These are phyloP conservation scores for Aspergillus pseudonomiae DNA, from an alignment of 2,329 filamentous ascomycete genomes.

Conservation along the genomic window DNA sequence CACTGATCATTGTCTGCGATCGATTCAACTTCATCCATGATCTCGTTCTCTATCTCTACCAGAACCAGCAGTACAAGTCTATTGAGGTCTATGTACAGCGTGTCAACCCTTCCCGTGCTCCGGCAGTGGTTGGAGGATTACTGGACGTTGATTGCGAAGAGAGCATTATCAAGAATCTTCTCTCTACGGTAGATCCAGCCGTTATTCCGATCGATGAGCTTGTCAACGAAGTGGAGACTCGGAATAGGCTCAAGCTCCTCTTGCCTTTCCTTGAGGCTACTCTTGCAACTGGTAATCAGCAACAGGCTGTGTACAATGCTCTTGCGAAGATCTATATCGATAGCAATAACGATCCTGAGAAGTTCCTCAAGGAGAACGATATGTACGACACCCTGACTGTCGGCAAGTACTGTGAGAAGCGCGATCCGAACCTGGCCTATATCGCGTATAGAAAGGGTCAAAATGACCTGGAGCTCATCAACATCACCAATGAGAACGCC, in stretches of 20 bases:
- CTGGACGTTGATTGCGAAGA: constrained; percentile 98
- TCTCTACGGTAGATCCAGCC: constrained; percentile 79
- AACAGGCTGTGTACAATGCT: constrained; percentile 95
- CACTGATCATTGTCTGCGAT: constrained; percentile 97
- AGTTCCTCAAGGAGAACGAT: constrained; percentile 96
- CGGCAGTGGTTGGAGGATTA: constrained; percentile 88
- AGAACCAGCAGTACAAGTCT: constrained; percentile 98
- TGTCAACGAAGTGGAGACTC: constrained; percentile 89
- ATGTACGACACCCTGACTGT: constrained; percentile 90
- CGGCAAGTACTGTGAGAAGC: constrained; percentile 98
- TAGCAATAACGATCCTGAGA: constrained; percentile 96
- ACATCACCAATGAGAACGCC: constrained; percentile 98
- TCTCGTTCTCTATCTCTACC: constrained; percentile 92
- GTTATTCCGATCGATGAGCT: constrained; percentile 93
- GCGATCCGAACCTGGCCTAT: constrained; percentile 91
- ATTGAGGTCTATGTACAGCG: constrained; percentile 98
- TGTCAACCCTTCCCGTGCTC: constrained; percentile 88
- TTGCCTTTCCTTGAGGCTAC: constrained; percentile 95
- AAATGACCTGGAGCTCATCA: constrained; percentile 95
- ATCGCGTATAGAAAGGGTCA: constrained; percentile 96
- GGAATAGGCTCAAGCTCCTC: constrained; percentile 93
- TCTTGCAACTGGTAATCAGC: constrained; percentile 84
- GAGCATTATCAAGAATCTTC: constrained; percentile 88
- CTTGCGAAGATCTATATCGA: constrained; percentile 99
- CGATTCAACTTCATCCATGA: constrained; percentile 99